Evolutionary conservation across 2,329 filamentous ascomycete genomes (phyloP).

Genomic region (Fusarium zealandicum): DNA sequence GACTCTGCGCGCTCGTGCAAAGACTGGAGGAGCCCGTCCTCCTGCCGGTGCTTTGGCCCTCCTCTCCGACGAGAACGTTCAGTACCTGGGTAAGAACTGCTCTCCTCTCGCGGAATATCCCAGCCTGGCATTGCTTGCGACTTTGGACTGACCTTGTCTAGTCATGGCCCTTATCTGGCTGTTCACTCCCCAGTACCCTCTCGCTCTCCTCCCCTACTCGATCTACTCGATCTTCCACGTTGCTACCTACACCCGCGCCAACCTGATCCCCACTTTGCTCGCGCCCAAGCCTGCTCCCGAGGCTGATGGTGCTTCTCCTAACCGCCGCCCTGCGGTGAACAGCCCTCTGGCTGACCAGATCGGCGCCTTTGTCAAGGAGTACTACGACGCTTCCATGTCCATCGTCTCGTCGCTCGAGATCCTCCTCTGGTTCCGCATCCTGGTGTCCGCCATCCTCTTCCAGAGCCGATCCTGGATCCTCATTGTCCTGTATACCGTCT

Average conservation of each 20-base stretch:
- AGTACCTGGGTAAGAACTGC: conserved; percentile 83
- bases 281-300: conserved; percentile 65
- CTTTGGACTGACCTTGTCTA: conserved; percentile 48
- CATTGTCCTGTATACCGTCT: conserved; percentile 83
- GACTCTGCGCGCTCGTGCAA: conserved; percentile 85
- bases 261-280: conserved; percentile 86
- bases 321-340: conserved; percentile 53
- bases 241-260: conserved; percentile 92
- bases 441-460: conserved; percentile 85
- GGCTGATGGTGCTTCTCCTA: conserved; percentile 60
- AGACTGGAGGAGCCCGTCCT: conserved; percentile 72
- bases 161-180: conserved; percentile 97
- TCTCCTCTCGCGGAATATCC: background rate
- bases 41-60: conserved; percentile 69
- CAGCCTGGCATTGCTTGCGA: background rate
- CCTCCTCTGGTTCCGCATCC: conserved; percentile 81
- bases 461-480: conserved; percentile 91
- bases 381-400: conserved; percentile 96
- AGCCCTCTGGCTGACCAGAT: conserved; percentile 80
- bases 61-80: conserved; percentile 91
- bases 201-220: conserved; percentile 91
- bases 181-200: conserved; percentile 83
- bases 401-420: conserved; percentile 91
- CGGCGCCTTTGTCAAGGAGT: conserved; percentile 93
- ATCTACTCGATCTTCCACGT: conserved; percentile 99